These are phyloP conservation scores for Amylostereum areolatum DNA, from an alignment of 1,284 basidiomycete genomes.

Conservation along the genomic window DNA sequence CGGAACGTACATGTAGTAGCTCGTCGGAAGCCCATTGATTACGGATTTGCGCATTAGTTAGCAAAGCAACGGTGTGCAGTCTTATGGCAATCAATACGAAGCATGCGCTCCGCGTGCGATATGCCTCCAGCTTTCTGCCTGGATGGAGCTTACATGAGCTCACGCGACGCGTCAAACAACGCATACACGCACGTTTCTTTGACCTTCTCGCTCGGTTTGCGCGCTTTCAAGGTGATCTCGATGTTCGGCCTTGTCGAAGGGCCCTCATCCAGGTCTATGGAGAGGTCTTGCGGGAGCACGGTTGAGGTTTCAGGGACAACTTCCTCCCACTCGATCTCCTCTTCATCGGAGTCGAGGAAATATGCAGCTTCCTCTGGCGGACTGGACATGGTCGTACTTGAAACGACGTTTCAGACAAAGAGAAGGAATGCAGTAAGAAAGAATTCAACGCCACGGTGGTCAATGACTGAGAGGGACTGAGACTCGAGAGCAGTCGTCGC, in stretches of 20 bases:
- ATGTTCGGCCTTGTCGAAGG: slow-evolving; percentile 13
- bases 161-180: background rate
- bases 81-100: slow-evolving; percentile 80
- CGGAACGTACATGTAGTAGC: slow-evolving; percentile 68
- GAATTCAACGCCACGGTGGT: no score
- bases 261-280: slow-evolving; percentile 8
- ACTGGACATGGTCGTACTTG: slow-evolving; percentile 5
- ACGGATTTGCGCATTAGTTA: slow-evolving; percentile 71
- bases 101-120: slow-evolving; percentile 57
- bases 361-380: background rate
- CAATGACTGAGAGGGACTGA: no score
- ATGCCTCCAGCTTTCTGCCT: slow-evolving; percentile 44
- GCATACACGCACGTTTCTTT: slow-evolving; percentile 8
- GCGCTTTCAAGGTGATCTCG: slow-evolving; percentile 11
- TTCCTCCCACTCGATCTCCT: slow-evolving; percentile 60
- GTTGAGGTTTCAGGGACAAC: slow-evolving; percentile 20
- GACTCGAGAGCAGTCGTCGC: no score
- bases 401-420: no score
- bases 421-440: no score
- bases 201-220: slow-evolving; percentile 10
- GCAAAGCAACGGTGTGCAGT: slow-evolving; percentile 77
- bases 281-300: slow-evolving; percentile 31
- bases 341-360: slow-evolving; percentile 33
- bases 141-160: background rate
- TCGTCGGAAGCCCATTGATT: slow-evolving; percentile 86